Base-by-base conservation (phyloP, 169 alveolate genomes). In the Toxoplasma gondii region DNA sequence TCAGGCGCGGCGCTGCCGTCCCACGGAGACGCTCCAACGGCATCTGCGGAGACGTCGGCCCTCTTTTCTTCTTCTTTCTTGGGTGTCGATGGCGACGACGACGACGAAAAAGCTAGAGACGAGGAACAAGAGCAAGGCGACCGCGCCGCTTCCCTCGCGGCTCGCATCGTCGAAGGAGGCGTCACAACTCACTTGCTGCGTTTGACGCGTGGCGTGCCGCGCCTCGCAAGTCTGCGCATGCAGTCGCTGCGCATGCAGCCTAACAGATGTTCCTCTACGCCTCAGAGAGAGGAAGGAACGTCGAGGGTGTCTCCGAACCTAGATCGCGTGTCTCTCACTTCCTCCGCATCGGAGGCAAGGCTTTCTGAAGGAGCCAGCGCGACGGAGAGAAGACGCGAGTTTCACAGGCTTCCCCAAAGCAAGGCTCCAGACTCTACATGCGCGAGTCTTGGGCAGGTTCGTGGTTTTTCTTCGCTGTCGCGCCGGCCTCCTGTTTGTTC, bases 121-220 rank as follows among this genome's bases (percentile, higher is more conserved):
- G 84, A n/a, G 27, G 84, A 31, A 41, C 84, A n/a, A 41, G 44
- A 74, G 2, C 45, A 74, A 4, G n/a, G 44, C 45, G 44, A 74
- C 84, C 38, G 44, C 39, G 81, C 41, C 81, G 44, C 84, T 7
- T 31, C 84, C 27, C 27, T 36, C 27, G 84, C 22, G 0, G 84
- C 84, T 12, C 84, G 44, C 43, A 31, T 74, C 44, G 84, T 31
- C 45, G 84, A 74, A 19, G 84, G 84, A n/a, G 84, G 84, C 27
- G 84, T 74, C 43, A 74, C 45, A 24, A 74, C 84, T 16, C 84
- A 74, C 43, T 44, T 74, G 44, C 38, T 74, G 17, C 84, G 84
- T 12, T 44, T 74, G 49, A 74, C 84, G 39, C 39, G 44, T 12
- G 84, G 44, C 1, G 84, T 36, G 38, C 84, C 84, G 22, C 43